Evolutionary conservation across 169 alveolate species (phyloP).

Genomic region (Plasmodium knowlesi): DNA sequence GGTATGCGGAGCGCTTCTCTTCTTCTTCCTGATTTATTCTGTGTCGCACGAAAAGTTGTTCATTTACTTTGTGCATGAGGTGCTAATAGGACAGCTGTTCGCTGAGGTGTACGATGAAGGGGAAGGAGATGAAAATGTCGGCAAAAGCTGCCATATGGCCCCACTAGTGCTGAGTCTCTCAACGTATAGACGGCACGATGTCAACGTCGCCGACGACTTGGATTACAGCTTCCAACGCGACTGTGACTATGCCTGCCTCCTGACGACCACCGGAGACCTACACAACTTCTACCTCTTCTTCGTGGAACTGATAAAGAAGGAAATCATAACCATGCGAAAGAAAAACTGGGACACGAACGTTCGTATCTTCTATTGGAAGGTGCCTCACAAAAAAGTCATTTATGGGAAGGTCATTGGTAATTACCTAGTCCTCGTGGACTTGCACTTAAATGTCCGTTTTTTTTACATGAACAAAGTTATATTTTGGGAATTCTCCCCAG

Average conservation of each 20-base stretch:
- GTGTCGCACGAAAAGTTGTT: slow-evolving; percentile 33
- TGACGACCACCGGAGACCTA: not conserved
- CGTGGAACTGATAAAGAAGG: slow-evolving; percentile 1
- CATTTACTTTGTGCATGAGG: slow-evolving; percentile 24
- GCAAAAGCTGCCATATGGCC: not conserved
- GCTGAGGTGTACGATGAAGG: not conserved
- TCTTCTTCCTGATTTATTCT: slow-evolving; percentile 31
- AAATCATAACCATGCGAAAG: not conserved
- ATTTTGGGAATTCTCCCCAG: not conserved
- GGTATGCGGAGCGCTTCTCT: not conserved
- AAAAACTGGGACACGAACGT: not conserved
- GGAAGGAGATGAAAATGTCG: too few species aligned
- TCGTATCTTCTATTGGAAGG: not conserved
- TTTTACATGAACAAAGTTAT: slow-evolving; percentile 13
- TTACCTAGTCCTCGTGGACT: slow-evolving; percentile 27
- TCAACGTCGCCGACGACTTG: not conserved
- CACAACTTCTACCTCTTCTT: slow-evolving; percentile 12
- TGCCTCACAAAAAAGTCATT: not conserved
- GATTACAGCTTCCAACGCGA: not conserved
- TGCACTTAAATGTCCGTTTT: slow-evolving; percentile 9
- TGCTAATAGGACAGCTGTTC: not conserved
- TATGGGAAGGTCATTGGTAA: slow-evolving; percentile 44
- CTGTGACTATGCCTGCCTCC: slow-evolving; percentile 17
- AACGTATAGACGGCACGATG: not conserved
- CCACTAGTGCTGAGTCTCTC: not conserved